These are phyloP conservation scores for Cytidiella melzeri DNA, from an alignment of 768 basidiomycete species.

Conservation along the genomic window DNA sequence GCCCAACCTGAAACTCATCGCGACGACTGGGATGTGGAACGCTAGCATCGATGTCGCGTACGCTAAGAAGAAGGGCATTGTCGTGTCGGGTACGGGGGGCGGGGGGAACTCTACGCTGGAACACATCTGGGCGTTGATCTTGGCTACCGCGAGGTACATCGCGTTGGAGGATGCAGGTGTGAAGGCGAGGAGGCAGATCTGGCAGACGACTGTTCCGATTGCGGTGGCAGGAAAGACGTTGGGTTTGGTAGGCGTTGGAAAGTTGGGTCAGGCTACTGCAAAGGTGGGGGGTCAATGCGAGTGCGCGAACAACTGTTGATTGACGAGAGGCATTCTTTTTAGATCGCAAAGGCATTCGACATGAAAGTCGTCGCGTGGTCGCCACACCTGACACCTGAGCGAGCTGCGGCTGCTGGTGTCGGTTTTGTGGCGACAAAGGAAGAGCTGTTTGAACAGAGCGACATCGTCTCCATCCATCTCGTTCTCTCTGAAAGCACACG, in stretches of 20 bases:
- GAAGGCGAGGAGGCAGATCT: constrained; percentile 38
- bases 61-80: constrained; percentile 41
- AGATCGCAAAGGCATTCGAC: constrained; percentile 55
- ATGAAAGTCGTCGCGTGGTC: constrained; percentile 63
- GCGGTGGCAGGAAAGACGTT: constrained; percentile 50
- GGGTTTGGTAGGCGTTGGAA: constrained; percentile 57
- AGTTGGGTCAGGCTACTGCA: constrained; percentile 47
- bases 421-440: constrained; percentile 44
- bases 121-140: constrained; percentile 58
- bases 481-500: constrained; percentile 47
- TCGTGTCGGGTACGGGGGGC: constrained; percentile 44
- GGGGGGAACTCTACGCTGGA: constrained; percentile 48
- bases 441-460: constrained; percentile 45
- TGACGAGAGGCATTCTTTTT: no score
- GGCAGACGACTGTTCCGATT: constrained; percentile 48
- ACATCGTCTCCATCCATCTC: constrained; percentile 58
- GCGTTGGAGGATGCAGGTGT: constrained; percentile 43
- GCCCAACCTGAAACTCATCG: constrained; percentile 53
- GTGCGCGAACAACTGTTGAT: no score
- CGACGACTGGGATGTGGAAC: constrained; percentile 51
- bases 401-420: constrained; percentile 46
- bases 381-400: constrained; percentile 53
- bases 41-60: constrained; percentile 42
- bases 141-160: constrained; percentile 48
- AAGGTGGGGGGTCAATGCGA: constrained; percentile 37